A percentile compares a stretch with the other conserved stretches of the same genome.
Evolutionary conservation across 2,329 filamentous ascomycete species (phyloP).

Genomic region (Seiridium unicorne): DNA sequence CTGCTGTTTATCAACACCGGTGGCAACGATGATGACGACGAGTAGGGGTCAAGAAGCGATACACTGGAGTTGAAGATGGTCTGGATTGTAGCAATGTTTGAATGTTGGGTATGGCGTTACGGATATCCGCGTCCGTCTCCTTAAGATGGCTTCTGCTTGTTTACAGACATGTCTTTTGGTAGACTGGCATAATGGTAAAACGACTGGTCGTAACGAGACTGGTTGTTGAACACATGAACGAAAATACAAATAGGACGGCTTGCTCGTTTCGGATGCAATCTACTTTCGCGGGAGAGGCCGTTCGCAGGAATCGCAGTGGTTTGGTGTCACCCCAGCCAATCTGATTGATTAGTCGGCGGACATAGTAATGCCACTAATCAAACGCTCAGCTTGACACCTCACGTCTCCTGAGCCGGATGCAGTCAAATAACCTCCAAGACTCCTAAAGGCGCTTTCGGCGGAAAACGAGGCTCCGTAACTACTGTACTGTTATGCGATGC

Average conservation of each 20-base stretch:
- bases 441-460: no score
- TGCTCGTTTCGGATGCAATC: no score
- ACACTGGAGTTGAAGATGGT: neutral
- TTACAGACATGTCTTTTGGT: neutral
- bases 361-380: neutral
- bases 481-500: no score
- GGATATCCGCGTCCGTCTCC: neutral
- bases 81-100: neutral
- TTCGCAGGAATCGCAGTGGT: no score
- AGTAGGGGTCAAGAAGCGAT: conserved; percentile 17
- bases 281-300: no score
- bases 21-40: conserved; percentile 52
- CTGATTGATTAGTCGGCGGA: neutral
- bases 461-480: no score
- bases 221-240: no score
- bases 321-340: neutral
- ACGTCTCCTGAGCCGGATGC: neutral
- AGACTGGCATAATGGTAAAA: neutral
- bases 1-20: conserved; percentile 67
- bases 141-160: neutral
- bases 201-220: neutral
- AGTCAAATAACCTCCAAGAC: neutral
- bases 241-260: no score
- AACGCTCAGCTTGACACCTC: neutral
- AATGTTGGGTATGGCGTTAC: conserved; percentile 3